phyloP scores from a whole-genome alignment of 1,284 basidiomycete species.

The Mrakiaceae sp. region DNA sequence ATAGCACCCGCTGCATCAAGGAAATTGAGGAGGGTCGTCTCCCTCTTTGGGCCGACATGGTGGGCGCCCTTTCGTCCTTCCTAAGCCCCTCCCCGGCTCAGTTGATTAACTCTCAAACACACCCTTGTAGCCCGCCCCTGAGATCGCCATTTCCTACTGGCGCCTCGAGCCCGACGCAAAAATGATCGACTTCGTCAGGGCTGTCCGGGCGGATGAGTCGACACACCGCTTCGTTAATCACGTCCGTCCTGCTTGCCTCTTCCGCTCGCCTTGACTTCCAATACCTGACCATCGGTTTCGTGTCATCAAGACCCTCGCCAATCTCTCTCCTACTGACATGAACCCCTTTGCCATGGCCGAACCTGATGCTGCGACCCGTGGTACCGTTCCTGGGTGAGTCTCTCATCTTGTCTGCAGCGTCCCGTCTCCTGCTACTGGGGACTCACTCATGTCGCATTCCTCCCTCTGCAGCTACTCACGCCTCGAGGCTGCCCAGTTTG shows the following conservation, averaged over 20 bases:
- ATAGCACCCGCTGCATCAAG: slow-evolving; percentile 63
- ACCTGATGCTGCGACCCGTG: slow-evolving; percentile 70
- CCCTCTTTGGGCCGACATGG: slow-evolving; percentile 58
- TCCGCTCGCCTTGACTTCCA: not conserved
- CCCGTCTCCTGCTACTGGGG: no score
- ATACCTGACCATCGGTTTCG: not conserved
- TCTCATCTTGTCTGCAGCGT: no score
- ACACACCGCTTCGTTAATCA: slow-evolving; percentile 73
- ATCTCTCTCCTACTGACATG: slow-evolving; percentile 62
- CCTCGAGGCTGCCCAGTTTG: no score
- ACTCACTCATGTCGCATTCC: no score
- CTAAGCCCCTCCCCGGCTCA: no score
- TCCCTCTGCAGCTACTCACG: no score
- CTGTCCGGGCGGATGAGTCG: slow-evolving; percentile 83
- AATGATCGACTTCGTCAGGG: slow-evolving; percentile 76
- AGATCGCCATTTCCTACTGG: slow-evolving; percentile 90
- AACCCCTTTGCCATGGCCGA: slow-evolving; percentile 79
- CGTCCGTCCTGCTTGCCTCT: not conserved
- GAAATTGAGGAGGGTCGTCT: slow-evolving; percentile 76
- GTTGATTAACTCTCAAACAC: no score
- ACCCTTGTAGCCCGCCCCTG: slow-evolving; percentile 50
- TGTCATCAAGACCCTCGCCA: slow-evolving; percentile 69
- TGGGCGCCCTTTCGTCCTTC: slow-evolving; percentile 24
- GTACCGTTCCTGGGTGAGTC: slow-evolving; percentile 49
- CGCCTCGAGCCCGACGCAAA: slow-evolving; percentile 60